phyloP scores from a whole-genome alignment of 2,329 filamentous ascomycete genomes.

The Cylindrodendrum hubeiense region DNA sequence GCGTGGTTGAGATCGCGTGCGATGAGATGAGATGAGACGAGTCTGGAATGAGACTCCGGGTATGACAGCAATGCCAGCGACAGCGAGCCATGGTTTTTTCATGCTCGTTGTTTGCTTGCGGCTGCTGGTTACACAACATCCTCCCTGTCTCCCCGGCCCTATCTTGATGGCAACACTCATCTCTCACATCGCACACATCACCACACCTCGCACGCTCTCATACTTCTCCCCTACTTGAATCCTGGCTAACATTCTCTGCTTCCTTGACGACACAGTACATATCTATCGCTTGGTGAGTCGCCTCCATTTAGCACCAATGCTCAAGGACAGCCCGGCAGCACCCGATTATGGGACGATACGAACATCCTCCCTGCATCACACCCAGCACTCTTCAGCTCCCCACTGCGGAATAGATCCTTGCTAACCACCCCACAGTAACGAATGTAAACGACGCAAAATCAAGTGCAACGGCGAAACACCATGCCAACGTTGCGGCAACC shows the following conservation, averaged over 20 bases:
- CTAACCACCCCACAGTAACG: constrained; percentile 64
- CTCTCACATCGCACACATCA: constrained; percentile 3
- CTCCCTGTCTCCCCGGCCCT: neutral
- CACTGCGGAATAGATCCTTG: neutral
- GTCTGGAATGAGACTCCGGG: neutral
- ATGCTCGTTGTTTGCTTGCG: neutral
- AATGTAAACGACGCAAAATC: constrained; percentile 81
- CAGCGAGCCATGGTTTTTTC: neutral
- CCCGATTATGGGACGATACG: neutral
- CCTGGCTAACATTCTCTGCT: constrained; percentile 34
- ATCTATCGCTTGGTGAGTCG: constrained; percentile 70
- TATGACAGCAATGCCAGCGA: constrained; percentile 7
- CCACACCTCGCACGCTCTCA: neutral
- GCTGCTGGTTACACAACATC: constrained; percentile 2
- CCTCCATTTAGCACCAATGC: neutral
- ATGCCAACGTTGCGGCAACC: constrained; percentile 76
- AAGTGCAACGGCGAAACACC: constrained; percentile 80
- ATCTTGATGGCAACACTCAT: neutral
- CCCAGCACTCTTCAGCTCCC: neutral
- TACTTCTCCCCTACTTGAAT: neutral
- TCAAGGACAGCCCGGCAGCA: neutral
- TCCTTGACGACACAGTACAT: constrained; percentile 63
- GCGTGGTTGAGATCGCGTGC: too few relatives aligned
- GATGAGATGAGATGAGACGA: constrained; percentile 1
- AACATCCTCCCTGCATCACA: neutral